These are phyloP conservation scores for Lipomyces yamadae DNA, from an alignment of 805 yeast species.

Conservation along the genomic window DNA sequence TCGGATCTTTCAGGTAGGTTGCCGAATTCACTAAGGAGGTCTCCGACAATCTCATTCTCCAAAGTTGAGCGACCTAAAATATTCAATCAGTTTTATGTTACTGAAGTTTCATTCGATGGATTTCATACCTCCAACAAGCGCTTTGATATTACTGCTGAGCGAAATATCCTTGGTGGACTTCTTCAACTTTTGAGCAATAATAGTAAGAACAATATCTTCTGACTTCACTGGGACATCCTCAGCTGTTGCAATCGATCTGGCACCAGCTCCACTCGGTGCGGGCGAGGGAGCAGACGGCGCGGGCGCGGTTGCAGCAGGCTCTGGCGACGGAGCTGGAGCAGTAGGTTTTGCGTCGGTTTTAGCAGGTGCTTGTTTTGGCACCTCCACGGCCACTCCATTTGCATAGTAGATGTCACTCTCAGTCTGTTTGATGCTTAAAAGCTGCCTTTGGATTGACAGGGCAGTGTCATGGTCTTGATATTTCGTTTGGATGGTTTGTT, in stretches of 20 bases:
- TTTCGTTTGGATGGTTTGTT: slow-evolving; percentile 89
- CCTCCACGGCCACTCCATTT: slow-evolving; percentile 44
- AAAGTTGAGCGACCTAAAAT: slow-evolving; percentile 65
- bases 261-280: slow-evolving; percentile 77
- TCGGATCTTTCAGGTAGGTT: slow-evolving; percentile 98
- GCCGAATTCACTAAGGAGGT: slow-evolving; percentile 96
- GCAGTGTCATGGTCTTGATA: slow-evolving; percentile 98
- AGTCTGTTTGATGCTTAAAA: slow-evolving; percentile 91
- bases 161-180: slow-evolving; percentile 84
- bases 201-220: slow-evolving; percentile 73
- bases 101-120: too few species aligned
- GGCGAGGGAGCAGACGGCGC: slow-evolving; percentile 64
- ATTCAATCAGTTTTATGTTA: too few species aligned
- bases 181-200: slow-evolving; percentile 94
- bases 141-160: slow-evolving; percentile 89
- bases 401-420: slow-evolving; percentile 94
- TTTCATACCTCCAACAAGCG: slow-evolving; percentile 89
- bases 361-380: slow-evolving; percentile 38
- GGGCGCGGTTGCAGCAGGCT: slow-evolving; percentile 61
- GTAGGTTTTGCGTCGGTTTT: slow-evolving; percentile 51
- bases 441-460: slow-evolving; percentile 85
- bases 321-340: slow-evolving; percentile 54
- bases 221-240: slow-evolving; percentile 86
- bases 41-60: slow-evolving; percentile 97
- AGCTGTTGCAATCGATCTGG: slow-evolving; percentile 63